Base-by-base conservation (phyloP, 371 early-diverging fungal species). In the Conidiobolus incongruus region DNA sequence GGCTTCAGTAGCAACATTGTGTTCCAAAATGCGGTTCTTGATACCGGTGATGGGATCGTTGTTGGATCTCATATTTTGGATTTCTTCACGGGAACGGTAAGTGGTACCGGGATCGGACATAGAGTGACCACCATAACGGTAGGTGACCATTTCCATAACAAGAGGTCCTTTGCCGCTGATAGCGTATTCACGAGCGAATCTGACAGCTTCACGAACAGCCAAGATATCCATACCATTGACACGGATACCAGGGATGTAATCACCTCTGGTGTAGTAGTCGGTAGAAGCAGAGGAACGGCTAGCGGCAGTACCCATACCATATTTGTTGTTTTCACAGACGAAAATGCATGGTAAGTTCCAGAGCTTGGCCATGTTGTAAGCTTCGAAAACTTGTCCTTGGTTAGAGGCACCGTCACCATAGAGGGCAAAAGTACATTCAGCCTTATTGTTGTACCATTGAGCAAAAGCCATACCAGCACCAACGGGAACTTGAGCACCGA, bases 391-490 rank as follows among this genome's bases (percentile, higher is more conserved):
- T 64, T 99, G 98, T 44, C 99, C 98, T 67, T 99, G 98, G 75
- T 98, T 97, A 39, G 97, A 75, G 4, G 99, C 99, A 57, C 99
- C 99, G 65, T 99, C 99, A 51, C 99, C 99, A 60, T 95, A 98
- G 33, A 97, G 70, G 33, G 86, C 61, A 55, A 97, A 84, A 19
- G 86, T 82, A 57, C 81, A 78, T 16, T 80, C 65, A 40, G 72
- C 65, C 50, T 72, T 63, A 35, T 62, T 65, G 29, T 68, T 57
- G 70, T 97, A 99, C 71, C 96, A 85, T 58, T 94, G 88, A 38
- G 89, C 75, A 55, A 95, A 84, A 29, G 96, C 95, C 47, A 93
- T 71, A 54, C 99, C 99, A 10, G 93, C 85, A 45, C 97, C 97
- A 47, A 99, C 68, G 33, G 98, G 93, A 33, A 95, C 85, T 66